These are phyloP conservation scores for Canavalia ensiformis DNA, from an alignment of 306 rosid species.

Conservation along the genomic window DNA sequence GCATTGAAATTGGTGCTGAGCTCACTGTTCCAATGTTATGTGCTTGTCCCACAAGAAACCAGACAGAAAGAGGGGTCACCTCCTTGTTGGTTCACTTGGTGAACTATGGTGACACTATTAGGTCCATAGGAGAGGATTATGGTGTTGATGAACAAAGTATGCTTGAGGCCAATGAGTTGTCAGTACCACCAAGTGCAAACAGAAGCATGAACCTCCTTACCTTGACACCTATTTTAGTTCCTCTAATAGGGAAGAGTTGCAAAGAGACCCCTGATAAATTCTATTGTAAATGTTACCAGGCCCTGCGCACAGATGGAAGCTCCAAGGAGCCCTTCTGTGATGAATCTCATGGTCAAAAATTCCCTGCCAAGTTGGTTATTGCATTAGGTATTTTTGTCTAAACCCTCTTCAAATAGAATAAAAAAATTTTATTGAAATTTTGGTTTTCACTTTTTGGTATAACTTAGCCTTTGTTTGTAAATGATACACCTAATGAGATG, in stretches of 20 bases:
- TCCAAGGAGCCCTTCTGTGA: constrained; percentile 17
- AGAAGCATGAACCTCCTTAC: constrained; percentile 26
- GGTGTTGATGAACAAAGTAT: constrained; percentile 53
- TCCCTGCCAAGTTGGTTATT: constrained; percentile 52
- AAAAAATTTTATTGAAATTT: constrained; percentile 13
- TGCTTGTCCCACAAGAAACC: constrained; percentile 62
- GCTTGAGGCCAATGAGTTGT: constrained; percentile 55
- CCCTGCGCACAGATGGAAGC: constrained; percentile 36
- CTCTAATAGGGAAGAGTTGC: constrained; percentile 55
- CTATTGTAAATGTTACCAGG: constrained; percentile 55
- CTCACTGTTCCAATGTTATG: constrained; percentile 59
- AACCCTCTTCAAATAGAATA: constrained; percentile 33
- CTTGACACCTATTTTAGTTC: constrained; percentile 58
- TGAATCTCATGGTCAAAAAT: constrained; percentile 18
- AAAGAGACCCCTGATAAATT: constrained; percentile 49
- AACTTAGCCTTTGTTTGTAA: neutral
- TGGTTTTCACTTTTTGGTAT: neutral
- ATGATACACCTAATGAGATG: neutral
- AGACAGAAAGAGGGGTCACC: constrained; percentile 50
- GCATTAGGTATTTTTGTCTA: constrained; percentile 46
- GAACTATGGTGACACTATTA: constrained; percentile 39
- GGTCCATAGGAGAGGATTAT: constrained; percentile 54
- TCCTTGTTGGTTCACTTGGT: constrained; percentile 54
- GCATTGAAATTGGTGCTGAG: constrained; percentile 49
- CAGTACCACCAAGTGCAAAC: constrained; percentile 3